Evolutionary conservation across 495 filamentous ascomycete species (phyloP), one percentile per base, ranked within the genome.

Genomic region (Penicillium tannophilum): DNA sequence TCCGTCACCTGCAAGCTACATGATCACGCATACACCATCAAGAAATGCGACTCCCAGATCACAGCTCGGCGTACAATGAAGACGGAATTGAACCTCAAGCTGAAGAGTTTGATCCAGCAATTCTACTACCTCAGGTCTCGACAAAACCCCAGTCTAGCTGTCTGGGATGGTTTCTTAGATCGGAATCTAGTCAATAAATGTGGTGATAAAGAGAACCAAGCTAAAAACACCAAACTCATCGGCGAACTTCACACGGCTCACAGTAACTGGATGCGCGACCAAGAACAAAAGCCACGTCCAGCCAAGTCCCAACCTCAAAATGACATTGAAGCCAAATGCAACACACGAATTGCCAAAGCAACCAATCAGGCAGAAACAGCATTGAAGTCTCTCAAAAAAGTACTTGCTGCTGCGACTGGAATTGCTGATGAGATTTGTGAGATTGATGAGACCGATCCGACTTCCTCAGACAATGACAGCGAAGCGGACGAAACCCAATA

Each of bases 1-100:
- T 78, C 24, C 26, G 10, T 51, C 28, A 51, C 24, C 28, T 17
- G 16, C 24, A 51, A 20, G 12, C 48, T 51, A 14, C n/a, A 30
- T 3, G 39, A 41, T 10, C 23, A 43, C 45, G 26, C 43, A 6
- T 67, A 48, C 55, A 56, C 8, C 23, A 19, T 39, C 20, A 46
- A 47, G 1, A 52, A 56, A 8, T 62, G 58, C 33, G 2, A n/a
- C 14, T 31, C 14, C n/a, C 20, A 39, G 44, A 9, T 55, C 14
- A 41, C 14, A 8, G 42, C 41, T 10, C 17, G 7, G 19, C 7
- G 14, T 6, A 17, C 5, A 12, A n/a, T 2, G 4, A 7, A 41
- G 4, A 6, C 16, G 16, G 7, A 4, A 17, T 14, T 4, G 14
- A 2, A 41, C 14, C 2, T 16, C 14, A 41, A 41, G 39, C 39